Evolutionary conservation across 192 early-diverging fungal species (phyloP).

Genomic region (Oehlia diaphana): DNA sequence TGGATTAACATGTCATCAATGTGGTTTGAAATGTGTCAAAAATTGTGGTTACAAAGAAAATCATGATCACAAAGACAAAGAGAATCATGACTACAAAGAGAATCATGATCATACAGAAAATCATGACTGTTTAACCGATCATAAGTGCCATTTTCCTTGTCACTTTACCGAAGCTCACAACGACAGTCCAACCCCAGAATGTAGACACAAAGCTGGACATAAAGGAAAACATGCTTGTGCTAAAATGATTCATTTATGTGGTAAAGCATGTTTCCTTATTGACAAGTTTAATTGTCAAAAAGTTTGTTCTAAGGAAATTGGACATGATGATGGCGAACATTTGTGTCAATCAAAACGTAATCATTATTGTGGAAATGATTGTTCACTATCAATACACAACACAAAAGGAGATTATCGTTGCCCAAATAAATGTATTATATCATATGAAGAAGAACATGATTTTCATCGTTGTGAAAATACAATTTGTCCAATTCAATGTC

Average conservation of each 20-base stretch:
- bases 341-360: slow-evolving; percentile 16
- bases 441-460: slow-evolving; percentile 14
- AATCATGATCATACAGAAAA: slow-evolving; percentile 21
- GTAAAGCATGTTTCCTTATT: not conserved
- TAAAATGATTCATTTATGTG: slow-evolving; percentile 13
- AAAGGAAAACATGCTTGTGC: slow-evolving; percentile 23
- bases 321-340: slow-evolving; percentile 24
- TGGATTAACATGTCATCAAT: slow-evolving; percentile 7
- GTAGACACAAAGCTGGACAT: slow-evolving; percentile 18
- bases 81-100: slow-evolving; percentile 23
- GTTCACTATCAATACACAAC: slow-evolving; percentile 11
- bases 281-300: slow-evolving; percentile 20
- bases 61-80: slow-evolving; percentile 29
- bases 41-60: not conserved
- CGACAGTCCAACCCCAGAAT: not conserved
- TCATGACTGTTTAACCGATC: slow-evolving; percentile 32
- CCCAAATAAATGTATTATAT: slow-evolving; percentile 15
- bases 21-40: slow-evolving; percentile 24
- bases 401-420: slow-evolving; percentile 10
- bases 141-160: slow-evolving; percentile 22
- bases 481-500: slow-evolving; percentile 24
- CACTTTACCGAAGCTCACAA: slow-evolving; percentile 15
- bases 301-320: slow-evolving; percentile 26
- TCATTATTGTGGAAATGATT: slow-evolving; percentile 32
- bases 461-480: slow-evolving; percentile 21